A percentile compares a stretch with the other conserved stretches of the same genome.
phyloP scores from a whole-genome alignment of 2,329 filamentous ascomycete species.

The Aspergillus pseudotamarii region DNA sequence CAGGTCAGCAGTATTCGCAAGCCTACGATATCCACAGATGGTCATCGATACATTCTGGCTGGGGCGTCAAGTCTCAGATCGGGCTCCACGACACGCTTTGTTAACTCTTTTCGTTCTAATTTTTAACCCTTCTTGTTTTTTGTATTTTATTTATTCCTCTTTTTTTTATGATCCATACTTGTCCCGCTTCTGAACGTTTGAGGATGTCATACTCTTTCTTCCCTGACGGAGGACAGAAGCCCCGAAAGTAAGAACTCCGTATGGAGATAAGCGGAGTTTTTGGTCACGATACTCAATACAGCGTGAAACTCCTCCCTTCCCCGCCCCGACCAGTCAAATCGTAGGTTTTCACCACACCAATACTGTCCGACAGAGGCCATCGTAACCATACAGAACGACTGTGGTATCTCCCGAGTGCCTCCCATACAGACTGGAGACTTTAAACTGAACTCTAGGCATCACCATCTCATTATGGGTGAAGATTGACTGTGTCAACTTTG shows the following conservation, averaged over 20 bases:
- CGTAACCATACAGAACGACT: no score
- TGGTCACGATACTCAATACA: not conserved
- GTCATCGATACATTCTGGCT: not conserved
- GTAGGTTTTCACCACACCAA: not conserved
- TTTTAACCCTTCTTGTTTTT: not conserved
- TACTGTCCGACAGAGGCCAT: not conserved
- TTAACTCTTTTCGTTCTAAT: conserved; percentile 9
- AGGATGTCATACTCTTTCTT: not conserved
- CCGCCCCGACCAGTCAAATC: not conserved
- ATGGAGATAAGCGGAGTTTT: not conserved
- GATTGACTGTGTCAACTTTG: not conserved
- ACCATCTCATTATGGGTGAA: not conserved
- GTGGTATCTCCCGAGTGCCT: no score
- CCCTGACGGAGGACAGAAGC: not conserved
- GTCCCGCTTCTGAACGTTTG: not conserved
- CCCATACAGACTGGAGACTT: no score
- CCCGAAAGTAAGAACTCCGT: not conserved
- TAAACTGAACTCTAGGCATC: not conserved
- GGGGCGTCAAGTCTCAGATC: not conserved
- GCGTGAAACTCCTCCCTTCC: not conserved
- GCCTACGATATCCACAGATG: conserved; percentile 1
- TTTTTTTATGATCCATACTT: conserved; percentile 4
- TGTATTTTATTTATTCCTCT: not conserved
- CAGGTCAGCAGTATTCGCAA: conserved; percentile 12
- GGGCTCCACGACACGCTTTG: not conserved